Evolutionary conservation across 1,139 yeast species (phyloP), one percentile per base, ranked within the genome.

Genomic region (Suhomyces yuchorum): DNA sequence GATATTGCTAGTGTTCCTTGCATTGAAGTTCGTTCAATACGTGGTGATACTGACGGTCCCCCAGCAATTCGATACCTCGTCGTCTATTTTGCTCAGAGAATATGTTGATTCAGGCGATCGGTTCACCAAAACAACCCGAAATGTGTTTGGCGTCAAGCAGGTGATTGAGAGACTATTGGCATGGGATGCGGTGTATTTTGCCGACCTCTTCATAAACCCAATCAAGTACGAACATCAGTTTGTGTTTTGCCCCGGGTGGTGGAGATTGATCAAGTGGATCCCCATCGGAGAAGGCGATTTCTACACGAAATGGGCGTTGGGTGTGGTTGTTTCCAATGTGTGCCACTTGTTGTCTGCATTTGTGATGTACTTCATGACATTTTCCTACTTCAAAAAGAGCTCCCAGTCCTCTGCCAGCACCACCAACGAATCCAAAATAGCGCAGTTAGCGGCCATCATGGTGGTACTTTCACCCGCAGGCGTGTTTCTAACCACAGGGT

Each of bases 171-270:
- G 82, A 50, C 70, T 88, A 8, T 70, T 87, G 28, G 77, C 84
- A 6, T 92, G 98, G 98, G 99, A 93, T 64, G 77, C 85, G 2
- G 96, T 91, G 0, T 90, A 85, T 65, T 91, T 87, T 60, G 66
- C 80, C 22, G 81, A 84, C 43, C 61, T 84, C 41, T 81, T 87
- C 34, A 62, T 68, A 17, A 67, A 79, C 23, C 82, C 77, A 0
- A 68, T 77, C 24, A 63, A 65, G 33, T 91, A 75, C 65, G 98
- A 93, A 63, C 97, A 93, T 63, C 96, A 90, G 67, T 87, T 82
- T 77, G 97, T 96, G 8, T 93, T 90, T 63, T 85, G 96, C 36
- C 87, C 89, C 6, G 65, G 82, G 3, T 91, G 97, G 96, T 77
- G 87, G 71, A 60, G 78, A 39, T 49, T 82, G 3, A 66, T 89